phyloP scores from a whole-genome alignment of 1,139 yeast genomes.

The Meyerozyma smithsonii region DNA sequence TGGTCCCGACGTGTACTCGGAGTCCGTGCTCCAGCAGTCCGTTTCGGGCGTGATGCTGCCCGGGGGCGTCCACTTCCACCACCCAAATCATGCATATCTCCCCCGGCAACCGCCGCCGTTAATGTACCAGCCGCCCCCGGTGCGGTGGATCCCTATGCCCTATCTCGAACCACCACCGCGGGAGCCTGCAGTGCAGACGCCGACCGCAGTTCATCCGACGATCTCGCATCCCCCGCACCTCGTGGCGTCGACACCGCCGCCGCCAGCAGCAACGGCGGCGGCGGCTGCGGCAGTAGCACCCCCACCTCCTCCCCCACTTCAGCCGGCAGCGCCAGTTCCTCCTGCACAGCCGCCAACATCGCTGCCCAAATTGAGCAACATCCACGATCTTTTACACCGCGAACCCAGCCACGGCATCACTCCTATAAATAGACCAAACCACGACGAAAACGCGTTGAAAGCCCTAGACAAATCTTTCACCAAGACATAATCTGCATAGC shows the following conservation, averaged over 20 bases:
- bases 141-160: neutral
- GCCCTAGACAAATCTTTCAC: slow-evolving; percentile 1
- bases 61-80: neutral
- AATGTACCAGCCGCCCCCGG: neutral
- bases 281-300: neutral
- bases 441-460: slow-evolving; percentile 1
- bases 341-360: neutral
- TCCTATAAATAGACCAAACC: neutral
- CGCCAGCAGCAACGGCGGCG: neutral
- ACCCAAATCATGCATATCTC: neutral
- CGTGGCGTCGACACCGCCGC: neutral
- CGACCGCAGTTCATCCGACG: neutral
- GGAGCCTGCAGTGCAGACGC: neutral
- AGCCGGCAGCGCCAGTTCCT: neutral
- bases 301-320: neutral
- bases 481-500: no score
- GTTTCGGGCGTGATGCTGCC: neutral
- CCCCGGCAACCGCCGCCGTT: neutral
- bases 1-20: neutral
- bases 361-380: neutral
- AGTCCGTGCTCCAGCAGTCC: neutral
- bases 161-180: neutral
- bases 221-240: neutral
- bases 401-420: neutral
- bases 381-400: neutral